These are phyloP conservation scores for Cystodermella granulosa DNA, from an alignment of 1,284 basidiomycete species.

Conservation along the genomic window DNA sequence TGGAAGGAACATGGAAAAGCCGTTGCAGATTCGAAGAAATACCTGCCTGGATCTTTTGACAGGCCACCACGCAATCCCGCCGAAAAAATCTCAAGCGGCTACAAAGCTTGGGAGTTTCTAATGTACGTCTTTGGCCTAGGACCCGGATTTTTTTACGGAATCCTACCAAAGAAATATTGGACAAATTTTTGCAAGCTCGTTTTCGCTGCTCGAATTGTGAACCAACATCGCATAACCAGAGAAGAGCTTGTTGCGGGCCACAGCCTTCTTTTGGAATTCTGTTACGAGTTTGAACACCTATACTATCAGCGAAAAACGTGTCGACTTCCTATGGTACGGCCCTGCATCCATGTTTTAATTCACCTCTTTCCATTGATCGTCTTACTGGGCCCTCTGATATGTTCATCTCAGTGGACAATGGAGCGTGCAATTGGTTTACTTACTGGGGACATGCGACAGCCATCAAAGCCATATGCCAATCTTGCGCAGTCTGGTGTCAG, in stretches of 20 bases:
- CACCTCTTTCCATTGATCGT: conserved; percentile 20
- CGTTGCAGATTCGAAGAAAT: conserved; percentile 23
- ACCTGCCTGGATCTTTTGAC: conserved; percentile 33
- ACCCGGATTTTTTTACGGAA: conserved; percentile 30
- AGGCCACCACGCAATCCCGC: conserved; percentile 35
- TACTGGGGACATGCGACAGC: not conserved
- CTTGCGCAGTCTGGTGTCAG: conserved; percentile 7
- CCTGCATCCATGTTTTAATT: conserved; percentile 20
- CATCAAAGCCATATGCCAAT: conserved; percentile 1
- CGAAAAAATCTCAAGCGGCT: conserved; percentile 39
- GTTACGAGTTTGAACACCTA: conserved; percentile 26
- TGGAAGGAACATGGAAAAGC: conserved; percentile 38
- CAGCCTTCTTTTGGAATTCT: conserved; percentile 15
- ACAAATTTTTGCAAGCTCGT: conserved; percentile 36
- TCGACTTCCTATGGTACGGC: conserved; percentile 26
- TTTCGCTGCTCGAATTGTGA: conserved; percentile 25
- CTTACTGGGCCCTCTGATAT: conserved; percentile 18
- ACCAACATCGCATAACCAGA: conserved; percentile 21
- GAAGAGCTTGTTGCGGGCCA: conserved; percentile 20
- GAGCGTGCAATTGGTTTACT: conserved; percentile 22
- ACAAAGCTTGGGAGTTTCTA: conserved; percentile 39
- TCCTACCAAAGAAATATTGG: conserved; percentile 33
- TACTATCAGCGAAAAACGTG: conserved; percentile 24
- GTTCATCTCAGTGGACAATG: conserved; percentile 26
- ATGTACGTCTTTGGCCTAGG: conserved; percentile 38